These are phyloP conservation scores for Diutina pseudorugosa DNA, from an alignment of 1,139 yeast genomes.

Conservation along the genomic window DNA sequence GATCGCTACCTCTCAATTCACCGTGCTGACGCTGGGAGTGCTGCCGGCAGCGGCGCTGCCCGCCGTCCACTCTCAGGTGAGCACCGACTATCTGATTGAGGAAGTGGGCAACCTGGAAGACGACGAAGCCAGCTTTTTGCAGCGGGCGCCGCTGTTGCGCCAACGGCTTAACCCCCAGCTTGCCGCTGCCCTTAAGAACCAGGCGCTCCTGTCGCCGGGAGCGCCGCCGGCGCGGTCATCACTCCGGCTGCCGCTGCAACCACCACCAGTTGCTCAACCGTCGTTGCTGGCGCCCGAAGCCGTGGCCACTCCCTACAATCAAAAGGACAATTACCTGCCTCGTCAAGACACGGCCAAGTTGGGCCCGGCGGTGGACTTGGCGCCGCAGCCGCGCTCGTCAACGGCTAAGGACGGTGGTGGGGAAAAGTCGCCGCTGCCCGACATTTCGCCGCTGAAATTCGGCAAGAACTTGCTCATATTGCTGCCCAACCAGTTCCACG, in stretches of 20 bases:
- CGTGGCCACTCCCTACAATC: neutral
- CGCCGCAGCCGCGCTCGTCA: neutral
- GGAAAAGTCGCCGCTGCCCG: neutral
- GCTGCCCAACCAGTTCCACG: slow-evolving; percentile 30
- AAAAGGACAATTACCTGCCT: neutral
- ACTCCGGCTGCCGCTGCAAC: neutral
- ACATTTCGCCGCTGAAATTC: neutral
- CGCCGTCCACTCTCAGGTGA: neutral
- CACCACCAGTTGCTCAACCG: neutral
- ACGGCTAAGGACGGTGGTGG: neutral
- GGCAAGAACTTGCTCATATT: slow-evolving; percentile 24
- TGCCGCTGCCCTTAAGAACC: neutral
- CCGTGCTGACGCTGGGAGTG: slow-evolving; percentile 1
- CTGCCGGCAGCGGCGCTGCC: slow-evolving; percentile 1
- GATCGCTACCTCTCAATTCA: neutral
- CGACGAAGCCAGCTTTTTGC: neutral
- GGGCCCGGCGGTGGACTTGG: neutral
- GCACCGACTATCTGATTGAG: neutral
- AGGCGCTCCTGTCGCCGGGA: neutral
- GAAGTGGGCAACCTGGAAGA: neutral
- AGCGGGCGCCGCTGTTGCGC: slow-evolving; percentile 2
- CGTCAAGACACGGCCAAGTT: neutral
- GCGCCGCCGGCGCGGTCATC: neutral
- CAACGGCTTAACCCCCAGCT: slow-evolving; percentile 1
- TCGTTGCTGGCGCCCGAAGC: neutral